Percentiles rank a stretch among this genome's conserved stretches.
Evolutionary conservation across 2,329 filamentous ascomycete species (phyloP).

Genomic region (Xylariaceae sp.): DNA sequence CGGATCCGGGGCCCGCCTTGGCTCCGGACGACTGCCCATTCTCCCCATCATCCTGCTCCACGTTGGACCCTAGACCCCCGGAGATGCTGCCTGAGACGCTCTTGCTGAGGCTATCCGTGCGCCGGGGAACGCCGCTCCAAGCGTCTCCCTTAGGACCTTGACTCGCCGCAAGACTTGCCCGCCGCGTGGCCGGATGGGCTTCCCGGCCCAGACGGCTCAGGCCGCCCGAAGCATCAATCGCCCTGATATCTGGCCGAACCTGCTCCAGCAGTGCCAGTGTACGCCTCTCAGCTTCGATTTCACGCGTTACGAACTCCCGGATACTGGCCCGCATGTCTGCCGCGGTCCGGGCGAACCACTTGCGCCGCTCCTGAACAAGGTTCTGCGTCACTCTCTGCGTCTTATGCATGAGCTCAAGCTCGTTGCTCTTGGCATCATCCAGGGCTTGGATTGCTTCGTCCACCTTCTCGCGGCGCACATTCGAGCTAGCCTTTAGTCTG

Average conservation of each 20-base stretch:
- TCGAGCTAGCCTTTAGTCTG: constrained; percentile 77
- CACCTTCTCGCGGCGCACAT: constrained; percentile 87
- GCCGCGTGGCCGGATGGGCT: constrained; percentile 66
- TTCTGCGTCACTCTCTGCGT: constrained; percentile 85
- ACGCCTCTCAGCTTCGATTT: constrained; percentile 92
- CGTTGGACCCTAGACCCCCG: constrained; percentile 58
- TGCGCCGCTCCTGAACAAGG: constrained; percentile 77
- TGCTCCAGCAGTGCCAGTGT: constrained; percentile 89
- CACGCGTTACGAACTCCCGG: constrained; percentile 84
- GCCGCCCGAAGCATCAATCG: constrained; percentile 85
- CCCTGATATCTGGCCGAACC: constrained; percentile 84
- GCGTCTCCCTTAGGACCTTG: constrained; percentile 97
- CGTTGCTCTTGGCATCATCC: constrained; percentile 77
- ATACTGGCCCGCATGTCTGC: constrained; percentile 77
- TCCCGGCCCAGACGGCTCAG: constrained; percentile 86
- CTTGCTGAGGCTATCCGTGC: constrained; percentile 69
- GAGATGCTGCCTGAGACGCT: constrained; percentile 75
- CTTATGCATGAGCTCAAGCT: constrained; percentile 75
- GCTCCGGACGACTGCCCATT: constrained; percentile 32
- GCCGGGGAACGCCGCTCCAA: constrained; percentile 88
- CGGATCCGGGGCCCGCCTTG: constrained; percentile 30
- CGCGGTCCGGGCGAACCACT: constrained; percentile 83
- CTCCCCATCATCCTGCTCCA: constrained; percentile 52
- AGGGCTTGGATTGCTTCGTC: constrained; percentile 91
- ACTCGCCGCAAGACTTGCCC: constrained; percentile 72